Evolutionary conservation across 2,329 filamentous ascomycete species (phyloP).

Genomic region (Ophiostoma sp.): DNA sequence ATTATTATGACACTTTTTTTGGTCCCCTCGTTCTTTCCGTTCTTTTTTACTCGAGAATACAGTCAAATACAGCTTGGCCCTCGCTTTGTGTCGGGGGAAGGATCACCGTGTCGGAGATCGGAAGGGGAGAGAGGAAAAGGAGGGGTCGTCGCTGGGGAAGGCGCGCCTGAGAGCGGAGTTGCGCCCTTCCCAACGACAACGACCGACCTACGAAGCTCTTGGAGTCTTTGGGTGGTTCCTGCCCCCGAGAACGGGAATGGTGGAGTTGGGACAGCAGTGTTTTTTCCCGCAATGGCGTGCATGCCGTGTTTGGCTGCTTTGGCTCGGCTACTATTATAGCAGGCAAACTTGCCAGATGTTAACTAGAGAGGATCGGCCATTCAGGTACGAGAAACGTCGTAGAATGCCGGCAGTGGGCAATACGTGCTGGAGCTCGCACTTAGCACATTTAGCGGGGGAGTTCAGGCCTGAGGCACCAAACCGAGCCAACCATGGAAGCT

Average conservation of each 20-base stretch:
- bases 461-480: slow-evolving; percentile 25
- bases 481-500: not conserved
- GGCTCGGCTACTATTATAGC: not conserved
- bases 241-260: not conserved
- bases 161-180: not conserved
- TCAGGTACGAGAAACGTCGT: not conserved
- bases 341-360: not conserved
- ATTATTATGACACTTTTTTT: not conserved
- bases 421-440: not conserved
- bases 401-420: not conserved
- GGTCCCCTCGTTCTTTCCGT: not conserved
- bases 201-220: not conserved
- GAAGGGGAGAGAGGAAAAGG: slow-evolving; percentile 11
- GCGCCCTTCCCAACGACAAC: not conserved
- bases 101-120: slow-evolving; percentile 14
- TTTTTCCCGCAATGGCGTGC: not conserved
- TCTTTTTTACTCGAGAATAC: not conserved
- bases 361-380: not conserved
- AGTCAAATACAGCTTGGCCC: not conserved
- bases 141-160: slow-evolving; percentile 4
- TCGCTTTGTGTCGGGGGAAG: slow-evolving; percentile 14
- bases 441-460: not conserved
- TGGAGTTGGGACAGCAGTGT: not conserved
- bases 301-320: not conserved
- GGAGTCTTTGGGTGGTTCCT: not conserved